Base-by-base conservation (phyloP, 176 grass and related monocot genomes). In the Oryza meyeriana region DNA sequence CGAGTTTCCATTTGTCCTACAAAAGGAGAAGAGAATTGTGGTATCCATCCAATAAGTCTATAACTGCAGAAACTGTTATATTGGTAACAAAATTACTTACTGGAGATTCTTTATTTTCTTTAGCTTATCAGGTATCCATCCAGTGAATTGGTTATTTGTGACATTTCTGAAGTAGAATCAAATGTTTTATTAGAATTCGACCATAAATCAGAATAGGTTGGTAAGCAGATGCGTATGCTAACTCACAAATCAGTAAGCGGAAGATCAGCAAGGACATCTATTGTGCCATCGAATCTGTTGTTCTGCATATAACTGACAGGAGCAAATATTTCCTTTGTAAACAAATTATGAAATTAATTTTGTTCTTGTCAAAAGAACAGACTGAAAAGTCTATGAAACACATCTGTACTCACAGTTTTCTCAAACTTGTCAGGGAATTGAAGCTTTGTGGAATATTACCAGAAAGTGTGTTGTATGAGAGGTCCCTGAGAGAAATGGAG, bases 161-260 rank as follows among this genome's bases (percentile, higher is more conserved):
- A 98, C 87, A 79, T 98, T 93, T 90, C 96, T 95, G 79, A 88
- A 88, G 16, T 45, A 76, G 84, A 48, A 35, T 25, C 16, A 36
- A 85, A 64, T 72, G 42, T 75, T 79, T 0, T 13, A 70, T 89
- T 92, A 64, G 5, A 77, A 64, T 71, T 77, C 25, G 45, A 32
- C 18, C 34, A 61, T 18, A 13, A 77, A 74, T 18, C 31, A 38
- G 28, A 64, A 12, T 30, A 57, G 28, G 31, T 8, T 20, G 12
- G 8, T 74, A 62, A 73, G 41, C 44, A 74, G 70, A 59, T 62
- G 55, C 9, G n/a, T n/a, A 25, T 59, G 55, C 6, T 34, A 77
- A 91, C 90, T 93, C 84, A 98, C 96, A 98, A 79, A 42, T 95
- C 79, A 66, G 86, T 79, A 68, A 98, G 96, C 69, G 91, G 96